Evolutionary conservation across 768 basidiomycete genomes (phyloP).

Genomic region (Botryobasidium botryosum): DNA sequence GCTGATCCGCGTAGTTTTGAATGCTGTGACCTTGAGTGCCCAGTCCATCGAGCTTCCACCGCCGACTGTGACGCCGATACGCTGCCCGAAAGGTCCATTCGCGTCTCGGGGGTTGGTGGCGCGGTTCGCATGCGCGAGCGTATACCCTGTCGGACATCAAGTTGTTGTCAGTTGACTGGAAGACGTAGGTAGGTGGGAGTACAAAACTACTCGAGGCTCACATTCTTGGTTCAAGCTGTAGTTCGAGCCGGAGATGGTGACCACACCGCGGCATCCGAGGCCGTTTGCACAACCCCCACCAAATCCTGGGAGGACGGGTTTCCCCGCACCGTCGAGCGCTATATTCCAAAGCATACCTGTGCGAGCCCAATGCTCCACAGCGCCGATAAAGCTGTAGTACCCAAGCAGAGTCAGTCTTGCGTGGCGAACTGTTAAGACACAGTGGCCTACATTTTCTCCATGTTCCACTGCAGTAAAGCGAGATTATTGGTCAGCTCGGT

Average conservation of each 20-base stretch:
- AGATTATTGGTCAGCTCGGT: slow-evolving; percentile 38
- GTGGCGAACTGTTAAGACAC: too few species aligned
- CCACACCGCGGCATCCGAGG: slow-evolving; percentile 47
- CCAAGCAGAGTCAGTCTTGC: too few species aligned
- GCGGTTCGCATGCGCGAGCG: slow-evolving; percentile 61
- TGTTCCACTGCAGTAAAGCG: slow-evolving; percentile 60
- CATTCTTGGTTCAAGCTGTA: slow-evolving; percentile 62
- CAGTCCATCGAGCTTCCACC: slow-evolving; percentile 37
- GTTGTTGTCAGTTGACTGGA: too few species aligned
- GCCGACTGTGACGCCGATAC: slow-evolving; percentile 45
- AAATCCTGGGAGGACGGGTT: slow-evolving; percentile 8
- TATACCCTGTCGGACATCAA: slow-evolving; percentile 30
- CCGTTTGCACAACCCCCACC: slow-evolving; percentile 32
- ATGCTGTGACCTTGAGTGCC: slow-evolving; percentile 50
- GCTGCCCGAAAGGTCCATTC: slow-evolving; percentile 50
- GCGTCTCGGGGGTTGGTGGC: slow-evolving; percentile 51
- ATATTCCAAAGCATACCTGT: too few species aligned
- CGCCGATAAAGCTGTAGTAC: slow-evolving; percentile 35
- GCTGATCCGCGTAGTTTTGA: not conserved
- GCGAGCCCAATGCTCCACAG: slow-evolving; percentile 13
- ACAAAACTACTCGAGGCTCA: slow-evolving; percentile 18
- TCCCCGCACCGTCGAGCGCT: too few species aligned
- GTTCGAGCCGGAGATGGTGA: slow-evolving; percentile 46
- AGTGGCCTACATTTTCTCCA: slow-evolving; percentile 76
- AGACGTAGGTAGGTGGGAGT: too few species aligned